Conservation (phyloP, 331 rosid genomes). For the Prunus yedoensis region DNA sequence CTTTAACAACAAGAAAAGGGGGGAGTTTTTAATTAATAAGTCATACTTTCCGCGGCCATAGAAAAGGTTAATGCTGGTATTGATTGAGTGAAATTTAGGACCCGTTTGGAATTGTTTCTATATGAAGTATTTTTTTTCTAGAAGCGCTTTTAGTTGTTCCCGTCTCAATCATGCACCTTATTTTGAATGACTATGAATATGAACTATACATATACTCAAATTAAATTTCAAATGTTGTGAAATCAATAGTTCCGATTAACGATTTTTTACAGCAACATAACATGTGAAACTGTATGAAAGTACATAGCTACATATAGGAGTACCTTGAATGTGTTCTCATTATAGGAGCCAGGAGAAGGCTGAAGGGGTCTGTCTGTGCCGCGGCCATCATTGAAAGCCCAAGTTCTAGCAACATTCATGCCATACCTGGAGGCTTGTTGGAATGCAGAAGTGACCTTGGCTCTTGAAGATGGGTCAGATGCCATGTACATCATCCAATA, state of each 20-base stretch:
- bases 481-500: conserved; percentile 66
- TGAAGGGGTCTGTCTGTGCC: conserved; percentile 42
- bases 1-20: not conserved
- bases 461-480: conserved; percentile 40
- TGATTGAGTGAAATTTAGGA: too few species aligned
- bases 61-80: too few species aligned
- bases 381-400: conserved; percentile 53
- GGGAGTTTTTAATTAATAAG: too few species aligned
- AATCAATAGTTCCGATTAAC: too few species aligned
- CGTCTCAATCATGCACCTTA: too few species aligned
- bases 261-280: not conserved
- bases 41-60: too few species aligned
- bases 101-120: too few species aligned
- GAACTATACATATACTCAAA: too few species aligned
- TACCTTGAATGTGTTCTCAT: conserved; percentile 46
- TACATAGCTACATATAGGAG: not conserved
- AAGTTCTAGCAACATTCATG: conserved; percentile 54
- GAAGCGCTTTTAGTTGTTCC: too few species aligned
- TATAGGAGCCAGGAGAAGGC: conserved; percentile 46
- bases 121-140: too few species aligned
- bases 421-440: conserved; percentile 48
- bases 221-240: too few species aligned
- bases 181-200: too few species aligned
- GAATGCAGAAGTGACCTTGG: conserved; percentile 40
- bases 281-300: not conserved